phyloP scores from a whole-genome alignment of 2,329 filamentous ascomycete species.

The Colletotrichum orbiculare region DNA sequence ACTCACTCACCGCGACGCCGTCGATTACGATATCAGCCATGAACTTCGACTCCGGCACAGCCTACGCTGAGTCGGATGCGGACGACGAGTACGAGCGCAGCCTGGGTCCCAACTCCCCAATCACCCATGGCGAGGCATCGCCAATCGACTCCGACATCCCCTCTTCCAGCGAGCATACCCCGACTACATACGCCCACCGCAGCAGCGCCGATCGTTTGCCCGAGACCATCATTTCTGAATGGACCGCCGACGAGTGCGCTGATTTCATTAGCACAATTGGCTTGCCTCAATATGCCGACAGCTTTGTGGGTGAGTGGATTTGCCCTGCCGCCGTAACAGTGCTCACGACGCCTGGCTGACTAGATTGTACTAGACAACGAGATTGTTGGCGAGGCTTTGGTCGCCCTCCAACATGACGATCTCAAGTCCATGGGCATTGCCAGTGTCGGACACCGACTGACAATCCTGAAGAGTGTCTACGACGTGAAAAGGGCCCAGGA shows the following conservation, averaged over 20 bases:
- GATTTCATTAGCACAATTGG: conserved; percentile 87
- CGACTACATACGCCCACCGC: conserved; percentile 79
- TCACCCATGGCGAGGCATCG: conserved; percentile 75
- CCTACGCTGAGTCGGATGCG: conserved; percentile 83
- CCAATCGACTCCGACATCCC: conserved; percentile 78
- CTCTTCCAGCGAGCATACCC: conserved; percentile 78
- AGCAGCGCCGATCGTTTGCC: conserved; percentile 74
- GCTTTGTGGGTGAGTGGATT: conserved; percentile 78
- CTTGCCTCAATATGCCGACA: conserved; percentile 83
- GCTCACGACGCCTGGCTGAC: conserved; percentile 3
- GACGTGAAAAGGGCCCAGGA: conserved; percentile 96
- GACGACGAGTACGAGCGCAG: conserved; percentile 87
- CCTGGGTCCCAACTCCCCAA: conserved; percentile 74
- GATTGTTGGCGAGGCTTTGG: conserved; percentile 90
- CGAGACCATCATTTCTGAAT: conserved; percentile 81
- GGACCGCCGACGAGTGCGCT: conserved; percentile 88
- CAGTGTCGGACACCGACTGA: conserved; percentile 93
- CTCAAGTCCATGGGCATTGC: conserved; percentile 93
- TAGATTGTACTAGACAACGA: conserved; percentile 77
- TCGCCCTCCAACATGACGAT: conserved; percentile 90
- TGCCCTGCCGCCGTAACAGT: background rate
- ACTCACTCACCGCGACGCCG: conserved; percentile 3
- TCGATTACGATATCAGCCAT: conserved; percentile 47
- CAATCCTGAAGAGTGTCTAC: conserved; percentile 95
- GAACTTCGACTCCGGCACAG: conserved; percentile 73